Evolutionary conservation across 176 grass and related monocot genomes (phyloP).

Genomic region (Tuctoria greenei): DNA sequence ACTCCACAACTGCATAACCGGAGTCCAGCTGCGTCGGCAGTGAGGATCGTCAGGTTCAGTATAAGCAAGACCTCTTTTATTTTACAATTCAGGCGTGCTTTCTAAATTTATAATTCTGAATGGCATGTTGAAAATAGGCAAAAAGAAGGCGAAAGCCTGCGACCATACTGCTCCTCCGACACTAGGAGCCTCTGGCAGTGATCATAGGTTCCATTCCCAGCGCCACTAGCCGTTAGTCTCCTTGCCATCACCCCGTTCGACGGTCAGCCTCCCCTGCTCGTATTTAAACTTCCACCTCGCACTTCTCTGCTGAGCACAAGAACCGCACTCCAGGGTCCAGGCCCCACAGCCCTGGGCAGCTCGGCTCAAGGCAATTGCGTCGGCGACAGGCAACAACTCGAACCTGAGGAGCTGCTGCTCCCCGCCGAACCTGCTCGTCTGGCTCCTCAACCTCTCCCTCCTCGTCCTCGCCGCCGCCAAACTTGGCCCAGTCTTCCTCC

Average conservation of each 20-base stretch:
- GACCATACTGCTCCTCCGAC: not conserved
- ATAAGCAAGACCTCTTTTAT: not conserved
- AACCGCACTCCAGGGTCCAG: too few species aligned
- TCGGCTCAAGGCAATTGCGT: constrained; percentile 8
- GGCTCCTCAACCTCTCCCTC: constrained; percentile 56
- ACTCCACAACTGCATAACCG: too few species aligned
- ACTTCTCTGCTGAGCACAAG: not conserved
- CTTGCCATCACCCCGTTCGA: not conserved
- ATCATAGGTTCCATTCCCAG: constrained; percentile 24
- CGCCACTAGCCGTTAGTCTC: constrained; percentile 22
- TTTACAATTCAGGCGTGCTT: too few species aligned
- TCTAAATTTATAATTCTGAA: not conserved
- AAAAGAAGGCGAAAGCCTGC: not conserved
- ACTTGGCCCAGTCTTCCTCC: constrained; percentile 52
- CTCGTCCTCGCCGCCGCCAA: constrained; percentile 46
- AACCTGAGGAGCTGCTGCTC: constrained; percentile 41
- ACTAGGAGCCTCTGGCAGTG: not conserved
- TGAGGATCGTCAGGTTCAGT: too few species aligned
- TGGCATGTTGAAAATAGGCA: not conserved
- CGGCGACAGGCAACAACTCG: constrained; percentile 1
- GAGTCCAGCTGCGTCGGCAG: too few species aligned
- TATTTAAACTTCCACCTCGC: constrained; percentile 31
- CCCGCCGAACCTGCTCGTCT: constrained; percentile 49
- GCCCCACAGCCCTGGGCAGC: not conserved
- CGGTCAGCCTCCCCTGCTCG: constrained; percentile 5